These are phyloP conservation scores for Heritiera fomes DNA, from an alignment of 345 rosid genomes.

Conservation along the genomic window DNA sequence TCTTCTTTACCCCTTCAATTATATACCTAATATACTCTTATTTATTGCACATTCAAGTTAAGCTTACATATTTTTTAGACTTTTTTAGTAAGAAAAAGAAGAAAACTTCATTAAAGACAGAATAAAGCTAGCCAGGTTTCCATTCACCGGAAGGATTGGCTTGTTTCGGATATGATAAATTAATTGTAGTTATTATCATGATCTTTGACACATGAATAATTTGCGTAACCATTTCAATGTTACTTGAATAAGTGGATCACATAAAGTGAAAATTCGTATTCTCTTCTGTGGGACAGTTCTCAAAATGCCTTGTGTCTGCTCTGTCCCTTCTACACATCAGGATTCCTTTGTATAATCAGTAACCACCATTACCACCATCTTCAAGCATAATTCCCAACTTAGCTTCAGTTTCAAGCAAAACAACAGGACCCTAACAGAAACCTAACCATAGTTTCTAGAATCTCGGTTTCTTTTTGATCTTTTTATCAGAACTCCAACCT, in stretches of 20 bases:
- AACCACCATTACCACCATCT: constrained; percentile 41
- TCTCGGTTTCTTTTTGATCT: constrained; percentile 6
- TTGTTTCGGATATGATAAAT: neutral
- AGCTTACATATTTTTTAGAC: neutral
- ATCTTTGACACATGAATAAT: neutral
- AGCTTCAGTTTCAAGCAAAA: constrained; percentile 45
- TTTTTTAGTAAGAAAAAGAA: too few relatives aligned
- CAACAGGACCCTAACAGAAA: neutral
- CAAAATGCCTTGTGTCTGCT: constrained; percentile 42
- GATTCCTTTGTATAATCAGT: constrained; percentile 34
- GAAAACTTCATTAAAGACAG: neutral
- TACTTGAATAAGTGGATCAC: constrained; percentile 14
- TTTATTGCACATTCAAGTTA: neutral
- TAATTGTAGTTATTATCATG: neutral
- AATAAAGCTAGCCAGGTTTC: neutral
- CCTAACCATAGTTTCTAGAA: constrained; percentile 13
- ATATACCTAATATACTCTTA: neutral
- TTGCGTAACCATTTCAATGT: neutral
- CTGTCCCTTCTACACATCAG: constrained; percentile 23
- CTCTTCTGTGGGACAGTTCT: constrained; percentile 32
- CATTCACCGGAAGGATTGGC: neutral
- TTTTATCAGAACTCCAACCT: constrained; percentile 4
- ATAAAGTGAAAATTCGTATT: constrained; percentile 44
- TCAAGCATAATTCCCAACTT: constrained; percentile 49
- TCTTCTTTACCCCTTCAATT: constrained; percentile 17